Base-by-base conservation (phyloP, 768 basidiomycete species). In the Phanerodontia chrysosporium region DNA sequence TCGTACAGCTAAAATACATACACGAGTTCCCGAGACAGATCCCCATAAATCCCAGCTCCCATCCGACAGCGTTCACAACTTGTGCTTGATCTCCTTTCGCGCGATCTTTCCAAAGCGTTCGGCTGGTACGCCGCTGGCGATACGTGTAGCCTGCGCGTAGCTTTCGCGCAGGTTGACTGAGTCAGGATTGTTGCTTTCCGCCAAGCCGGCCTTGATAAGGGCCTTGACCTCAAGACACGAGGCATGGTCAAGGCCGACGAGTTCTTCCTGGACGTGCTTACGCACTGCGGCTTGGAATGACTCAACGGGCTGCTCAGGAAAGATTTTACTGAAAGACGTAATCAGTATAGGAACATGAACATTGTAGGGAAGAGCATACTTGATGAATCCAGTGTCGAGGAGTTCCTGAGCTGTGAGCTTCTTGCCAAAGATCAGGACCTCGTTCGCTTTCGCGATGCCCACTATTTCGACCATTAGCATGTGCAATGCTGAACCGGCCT, bases 391-490 rank as follows among this genome's bases (percentile, higher is more conserved):
- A 66, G 76, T 82, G 42, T 77, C 72, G 4, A 81, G 71, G 0
- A 90, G 74, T 44, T 87, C 84, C 61, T 82, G 74, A 0, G 84
- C 81, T 1, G 67, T 73, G 62, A 86, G 80, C 71, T 84, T 89
- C 72, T 84, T 84, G 45, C 86, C 88, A 74, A 84, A 84, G 12
- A 90, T 72, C 2, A 90, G 76, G 1, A 83, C 85, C 59, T 90
- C 89, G 51, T 88, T 89, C 27, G 88, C 87, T 63, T 81, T 83
- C 14, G 81, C 80, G 25, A 84, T 67, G 16, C 87, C 87, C 83
- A 89, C 87, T 89, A 55, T 57, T 18, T 2, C 48, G 54, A 25
- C 52, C 36, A 45, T 12, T 5, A 46, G n/a, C 30, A 18, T 22
- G 28, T 5, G 13, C 14, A 25, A 13, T 25, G 48, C 2, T 13